Base-by-base conservation (phyloP, 768 basidiomycete genomes). In the Tulasnella sp. region DNA sequence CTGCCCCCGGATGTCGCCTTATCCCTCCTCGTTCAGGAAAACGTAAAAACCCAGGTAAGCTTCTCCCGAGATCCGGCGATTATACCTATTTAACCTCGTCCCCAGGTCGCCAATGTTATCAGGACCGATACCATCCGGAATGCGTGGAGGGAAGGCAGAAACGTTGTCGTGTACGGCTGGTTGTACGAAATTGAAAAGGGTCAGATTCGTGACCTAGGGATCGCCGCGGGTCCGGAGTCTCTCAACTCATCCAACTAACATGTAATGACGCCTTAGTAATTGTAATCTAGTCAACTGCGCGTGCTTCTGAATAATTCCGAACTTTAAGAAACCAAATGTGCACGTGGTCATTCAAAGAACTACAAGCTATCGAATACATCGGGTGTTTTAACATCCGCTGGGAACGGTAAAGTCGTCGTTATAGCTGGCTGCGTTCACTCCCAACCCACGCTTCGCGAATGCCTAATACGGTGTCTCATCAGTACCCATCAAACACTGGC, bases 161-260 rank as follows among this genome's bases (percentile, higher is more conserved):
- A 74, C 6, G 67, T 55, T 27, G 58, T 83, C 67, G 76, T 86
- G 4, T 84, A 86, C 61, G 84, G 84, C 35, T 84, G 79, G 82
- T 77, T 86, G 12, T 84, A 83, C 63, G 77, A 83, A 37, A 69
- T 86, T 60, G 72, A 72, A 36, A 74, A 69, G 35, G 85, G 84
- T 6, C 69, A 70, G 53, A 65, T 86, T 63, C 72, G 69, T 64
- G 83, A 86, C 63, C 67, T 87, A 19, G 62, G 60, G 11, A 55
- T 65, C 37, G 57, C 61, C 19, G 56, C 50, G n/a, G 63, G 62
- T 27, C 61, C 61, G n/a, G n/a, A n/a, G n/a, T n/a, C n/a, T n/a
- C n/a, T n/a, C n/a, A n/a, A n/a, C n/a, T n/a, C n/a, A n/a, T n/a
- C n/a, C n/a, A n/a, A n/a, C n/a, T n/a, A n/a, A n/a, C n/a, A n/a